Percentiles rank a stretch among this genome's conserved stretches.
Evolutionary conservation across 2,329 filamentous ascomycete genomes (phyloP).

Genomic region (Fusarium succisae): DNA sequence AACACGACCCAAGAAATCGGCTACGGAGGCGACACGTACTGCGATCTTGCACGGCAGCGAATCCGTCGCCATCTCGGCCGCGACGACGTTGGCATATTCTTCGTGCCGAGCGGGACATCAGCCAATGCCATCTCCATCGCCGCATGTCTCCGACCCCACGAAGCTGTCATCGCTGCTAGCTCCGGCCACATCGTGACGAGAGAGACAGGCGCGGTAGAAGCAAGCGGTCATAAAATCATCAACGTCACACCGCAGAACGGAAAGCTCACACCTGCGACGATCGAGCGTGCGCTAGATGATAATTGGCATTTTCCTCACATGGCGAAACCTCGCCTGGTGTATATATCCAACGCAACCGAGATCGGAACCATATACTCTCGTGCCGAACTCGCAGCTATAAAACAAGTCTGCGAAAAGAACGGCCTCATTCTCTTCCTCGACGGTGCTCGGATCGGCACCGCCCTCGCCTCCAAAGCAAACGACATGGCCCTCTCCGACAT

Average conservation of each 20-base stretch:
- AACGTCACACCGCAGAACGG: slow-evolving; percentile 56
- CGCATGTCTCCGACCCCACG: slow-evolving; percentile 59
- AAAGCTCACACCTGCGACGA: slow-evolving; percentile 56
- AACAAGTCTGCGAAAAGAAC: slow-evolving; percentile 53
- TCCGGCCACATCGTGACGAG: slow-evolving; percentile 60
- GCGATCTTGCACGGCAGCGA: slow-evolving; percentile 51
- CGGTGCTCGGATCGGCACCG: slow-evolving; percentile 57
- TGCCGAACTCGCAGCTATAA: slow-evolving; percentile 53
- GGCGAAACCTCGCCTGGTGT: slow-evolving; percentile 61
- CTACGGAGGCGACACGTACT: slow-evolving; percentile 58
- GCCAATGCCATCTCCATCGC: slow-evolving; percentile 63
- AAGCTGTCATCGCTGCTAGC: slow-evolving; percentile 60
- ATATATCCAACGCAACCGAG: slow-evolving; percentile 62
- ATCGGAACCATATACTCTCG: slow-evolving; percentile 59
- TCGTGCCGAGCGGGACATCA: slow-evolving; percentile 61
- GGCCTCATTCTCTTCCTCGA: slow-evolving; percentile 57
- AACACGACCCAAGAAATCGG: slow-evolving; percentile 57
- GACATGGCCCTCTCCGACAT: slow-evolving; percentile 57
- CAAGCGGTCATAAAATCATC: slow-evolving; percentile 62
- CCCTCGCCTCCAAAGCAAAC: slow-evolving; percentile 53
- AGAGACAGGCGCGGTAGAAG: slow-evolving; percentile 62
- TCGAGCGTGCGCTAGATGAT: slow-evolving; percentile 54
- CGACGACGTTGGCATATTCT: slow-evolving; percentile 57
- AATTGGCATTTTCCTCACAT: slow-evolving; percentile 63
- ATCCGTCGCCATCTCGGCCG: slow-evolving; percentile 52